phyloP scores from a whole-genome alignment of 129 eudicot species.

The Centella asiatica region DNA sequence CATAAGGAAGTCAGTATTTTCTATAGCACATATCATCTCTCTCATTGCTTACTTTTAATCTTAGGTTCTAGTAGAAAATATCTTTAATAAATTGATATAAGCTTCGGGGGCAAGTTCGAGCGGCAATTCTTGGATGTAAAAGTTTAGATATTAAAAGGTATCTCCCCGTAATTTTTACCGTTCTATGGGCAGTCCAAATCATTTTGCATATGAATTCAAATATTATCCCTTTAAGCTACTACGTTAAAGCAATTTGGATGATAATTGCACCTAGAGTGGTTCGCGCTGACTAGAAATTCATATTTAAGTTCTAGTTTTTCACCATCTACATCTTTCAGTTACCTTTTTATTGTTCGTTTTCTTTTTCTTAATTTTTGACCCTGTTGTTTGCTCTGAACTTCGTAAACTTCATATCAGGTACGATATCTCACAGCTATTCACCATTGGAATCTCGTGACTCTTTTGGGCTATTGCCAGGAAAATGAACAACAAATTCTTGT shows the following conservation, averaged over 20 bases:
- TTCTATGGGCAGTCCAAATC: background rate
- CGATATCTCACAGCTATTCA: constrained; percentile 87
- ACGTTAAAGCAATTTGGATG: background rate
- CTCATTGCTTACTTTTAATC: too few species aligned
- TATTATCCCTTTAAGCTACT: background rate
- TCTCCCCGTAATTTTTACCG: background rate
- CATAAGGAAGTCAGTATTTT: too few species aligned
- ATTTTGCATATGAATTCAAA: background rate
- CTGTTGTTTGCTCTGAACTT: constrained; percentile 8
- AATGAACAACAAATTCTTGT: constrained; percentile 78
- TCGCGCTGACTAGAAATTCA: too few species aligned
- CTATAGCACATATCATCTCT: too few species aligned
- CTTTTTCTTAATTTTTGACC: background rate
- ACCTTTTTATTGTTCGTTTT: background rate
- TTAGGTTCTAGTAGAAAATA: too few species aligned
- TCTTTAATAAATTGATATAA: too few species aligned
- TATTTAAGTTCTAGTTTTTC: too few species aligned
- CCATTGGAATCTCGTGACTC: constrained; percentile 87
- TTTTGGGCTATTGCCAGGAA: constrained; percentile 89
- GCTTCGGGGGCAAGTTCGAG: too few species aligned
- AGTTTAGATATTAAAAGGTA: too few species aligned
- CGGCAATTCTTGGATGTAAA: too few species aligned
- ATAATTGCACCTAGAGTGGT: too few species aligned
- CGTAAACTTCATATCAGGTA: constrained; percentile 46
- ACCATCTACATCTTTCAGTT: constrained; percentile 9